Evolutionary conservation across 2,329 filamentous ascomycete species (phyloP).

Genomic region (Elsinoe fawcettii): DNA sequence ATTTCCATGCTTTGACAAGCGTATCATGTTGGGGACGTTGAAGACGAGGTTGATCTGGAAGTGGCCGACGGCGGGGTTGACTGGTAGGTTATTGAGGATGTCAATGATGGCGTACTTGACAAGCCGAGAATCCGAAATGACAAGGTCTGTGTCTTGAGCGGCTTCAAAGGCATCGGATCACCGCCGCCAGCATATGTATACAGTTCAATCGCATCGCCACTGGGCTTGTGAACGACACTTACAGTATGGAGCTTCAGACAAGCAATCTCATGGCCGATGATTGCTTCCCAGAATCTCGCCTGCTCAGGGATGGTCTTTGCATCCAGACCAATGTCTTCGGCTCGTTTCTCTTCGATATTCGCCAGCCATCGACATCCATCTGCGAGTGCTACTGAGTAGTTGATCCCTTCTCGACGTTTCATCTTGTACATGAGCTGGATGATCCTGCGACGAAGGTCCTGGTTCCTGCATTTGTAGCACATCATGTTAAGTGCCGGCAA

Average conservation of each 20-base stretch:
- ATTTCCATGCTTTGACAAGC: too few relatives aligned
- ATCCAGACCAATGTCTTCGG: not conserved
- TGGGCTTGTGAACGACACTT: not conserved
- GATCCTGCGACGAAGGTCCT: not conserved
- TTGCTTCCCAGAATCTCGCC: not conserved
- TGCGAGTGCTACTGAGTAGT: constrained; percentile 4
- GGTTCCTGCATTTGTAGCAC: not conserved
- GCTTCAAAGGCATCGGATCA: constrained; percentile 6
- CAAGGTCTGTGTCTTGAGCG: not conserved
- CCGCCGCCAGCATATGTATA: constrained; percentile 5
- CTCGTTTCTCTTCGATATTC: constrained; percentile 1
- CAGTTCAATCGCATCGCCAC: not conserved
- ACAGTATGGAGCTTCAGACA: not conserved
- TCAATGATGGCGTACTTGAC: not conserved
- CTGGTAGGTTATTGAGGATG: too few relatives aligned
- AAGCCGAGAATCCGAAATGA: not conserved
- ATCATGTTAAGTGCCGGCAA: constrained; percentile 8
- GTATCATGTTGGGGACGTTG: too few relatives aligned
- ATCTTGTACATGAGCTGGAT: constrained; percentile 10
- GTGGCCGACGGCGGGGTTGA: too few relatives aligned
- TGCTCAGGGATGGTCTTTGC: not conserved
- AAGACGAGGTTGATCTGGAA: too few relatives aligned
- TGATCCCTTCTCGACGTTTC: constrained; percentile 7
- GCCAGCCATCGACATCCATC: constrained; percentile 3
- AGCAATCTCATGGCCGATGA: not conserved